Base-by-base conservation (phyloP, 495 filamentous ascomycete species). In the Lasiosphaeriaceae sp. region DNA sequence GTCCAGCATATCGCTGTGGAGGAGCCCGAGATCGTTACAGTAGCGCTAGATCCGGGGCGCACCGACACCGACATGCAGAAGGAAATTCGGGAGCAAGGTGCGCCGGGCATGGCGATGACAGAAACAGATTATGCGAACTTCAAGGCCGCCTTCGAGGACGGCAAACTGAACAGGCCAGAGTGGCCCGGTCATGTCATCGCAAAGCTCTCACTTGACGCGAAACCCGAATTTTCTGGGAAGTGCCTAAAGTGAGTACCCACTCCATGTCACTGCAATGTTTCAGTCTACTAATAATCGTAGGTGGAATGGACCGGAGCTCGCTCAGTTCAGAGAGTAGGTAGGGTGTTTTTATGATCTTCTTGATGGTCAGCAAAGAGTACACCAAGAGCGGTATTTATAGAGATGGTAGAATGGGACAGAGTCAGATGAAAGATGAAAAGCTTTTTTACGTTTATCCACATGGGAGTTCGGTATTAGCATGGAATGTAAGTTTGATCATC, bases 361-460 rank as follows among this genome's bases (percentile, higher is more conserved):
- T 49, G 41, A 46, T 44, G 37, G 51, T 61, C 37, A 68, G 59
- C 35, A 53, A 31, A 49, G 44, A 58, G 66, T 26, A 55, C 49
- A 34, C 19, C 46, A 39, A 55, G 37, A 53, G 34, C 29, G n/a
- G 22, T 34, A 47, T 41, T 9, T 41, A 1, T 31, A 49, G 45
- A 58, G 31, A 23, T 23, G 47, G 35, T 20, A 14, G 17, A 39
- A 60, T 41, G 60, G 54, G 52, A 46, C 26, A 51, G 53, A 68
- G 54, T 96, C 90, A 96, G 90, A 77, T 81, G 90, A 94, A 92
- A 94, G 90, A 93, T 94, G 90, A 95, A 95, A 95, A 94, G 87
- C 83, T 87, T 77, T 83, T 87, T 77, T 83, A 81, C 80, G 78
- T 72, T 75, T 79, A 83, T 89, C 85, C 85, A 92, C 85, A 79